Evolutionary conservation across 768 basidiomycete species (phyloP), one percentile per base, ranked within the genome.

Genomic region (Lentinula boryana): DNA sequence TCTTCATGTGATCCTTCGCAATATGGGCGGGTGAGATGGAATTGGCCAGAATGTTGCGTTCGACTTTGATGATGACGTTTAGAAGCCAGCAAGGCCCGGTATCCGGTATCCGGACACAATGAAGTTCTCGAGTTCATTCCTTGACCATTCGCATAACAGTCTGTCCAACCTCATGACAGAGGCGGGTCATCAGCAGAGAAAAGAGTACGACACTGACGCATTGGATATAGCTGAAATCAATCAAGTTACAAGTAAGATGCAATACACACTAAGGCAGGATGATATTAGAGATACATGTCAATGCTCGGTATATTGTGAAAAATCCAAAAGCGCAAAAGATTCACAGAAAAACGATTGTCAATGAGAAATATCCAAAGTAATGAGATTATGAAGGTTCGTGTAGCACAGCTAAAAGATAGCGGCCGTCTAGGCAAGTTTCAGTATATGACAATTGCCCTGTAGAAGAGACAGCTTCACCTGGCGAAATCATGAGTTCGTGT

Each of bases 401-500:
- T 38, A 93, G 74, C n/a, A 93, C 88, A 2, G 91, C 92, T 32
- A 95, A 79, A 16, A 95, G 74, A 75, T 88, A 94, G 66, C 84
- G 80, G 58, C 89, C 87, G 68, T 93, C 93, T 93, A 62, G 8
- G 32, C 23, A 35, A 43, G 7, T 18, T 65, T 49, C 62, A 46
- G 38, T 13, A 36, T 27, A 23, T 23, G 53, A 27, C 60, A 32
- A 16, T 46, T 33, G 32, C n/a, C 41, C 18, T 62, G 49, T 27
- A 15, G n/a, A 35, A 58, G 44, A 38, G 2, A 4, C n/a, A 27
- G 5, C 21, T 60, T 36, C 10, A 93, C 95, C 91, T 60, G 95
- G 95, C 2, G 95, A 92, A 62, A 97, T 94, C 88, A 97, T 91
- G 60, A 97, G 78, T 69, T 96, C 95, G 71, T 97, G 95, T 56